These are phyloP conservation scores for Cryptosporidium meleagridis DNA, from an alignment of 169 alveolate species.

Conservation along the genomic window DNA sequence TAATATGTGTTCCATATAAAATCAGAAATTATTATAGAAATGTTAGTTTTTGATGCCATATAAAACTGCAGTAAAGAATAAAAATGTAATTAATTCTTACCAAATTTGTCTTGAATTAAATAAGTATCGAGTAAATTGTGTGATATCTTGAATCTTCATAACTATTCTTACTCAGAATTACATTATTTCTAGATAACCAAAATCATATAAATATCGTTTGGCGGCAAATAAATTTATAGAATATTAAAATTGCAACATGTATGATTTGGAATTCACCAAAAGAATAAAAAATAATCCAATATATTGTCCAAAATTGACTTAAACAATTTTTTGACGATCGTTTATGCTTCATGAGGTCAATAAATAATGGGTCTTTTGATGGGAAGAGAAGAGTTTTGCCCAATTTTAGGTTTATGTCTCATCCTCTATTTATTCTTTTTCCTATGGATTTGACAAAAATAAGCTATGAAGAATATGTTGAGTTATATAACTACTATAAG, in stretches of 20 bases:
- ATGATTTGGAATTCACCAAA: neutral
- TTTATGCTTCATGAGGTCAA: neutral
- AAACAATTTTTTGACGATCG: neutral
- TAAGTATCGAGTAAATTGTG: neutral
- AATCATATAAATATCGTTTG: neutral
- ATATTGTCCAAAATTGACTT: neutral
- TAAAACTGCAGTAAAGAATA: neutral
- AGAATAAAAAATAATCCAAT: neutral
- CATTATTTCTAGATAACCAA: neutral
- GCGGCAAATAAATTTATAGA: neutral
- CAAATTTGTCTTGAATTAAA: neutral
- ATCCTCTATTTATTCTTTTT: slow-evolving; percentile 40
- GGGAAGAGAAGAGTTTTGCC: slow-evolving; percentile 44
- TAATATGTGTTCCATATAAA: slow-evolving; percentile 11
- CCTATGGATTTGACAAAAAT: slow-evolving; percentile 72
- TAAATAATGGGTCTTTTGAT: slow-evolving; percentile 24
- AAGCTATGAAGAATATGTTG: slow-evolving; percentile 41
- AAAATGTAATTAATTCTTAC: neutral
- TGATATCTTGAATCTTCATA: neutral
- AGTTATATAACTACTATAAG: slow-evolving; percentile 47
- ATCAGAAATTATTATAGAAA: neutral
- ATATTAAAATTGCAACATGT: neutral
- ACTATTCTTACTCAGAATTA: too few species aligned
- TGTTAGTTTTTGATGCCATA: slow-evolving; percentile 8
- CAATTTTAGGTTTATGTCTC: slow-evolving; percentile 51